These are phyloP conservation scores for Aspergillus saccharolyticus DNA, from an alignment of 495 filamentous ascomycete genomes.

Conservation along the genomic window DNA sequence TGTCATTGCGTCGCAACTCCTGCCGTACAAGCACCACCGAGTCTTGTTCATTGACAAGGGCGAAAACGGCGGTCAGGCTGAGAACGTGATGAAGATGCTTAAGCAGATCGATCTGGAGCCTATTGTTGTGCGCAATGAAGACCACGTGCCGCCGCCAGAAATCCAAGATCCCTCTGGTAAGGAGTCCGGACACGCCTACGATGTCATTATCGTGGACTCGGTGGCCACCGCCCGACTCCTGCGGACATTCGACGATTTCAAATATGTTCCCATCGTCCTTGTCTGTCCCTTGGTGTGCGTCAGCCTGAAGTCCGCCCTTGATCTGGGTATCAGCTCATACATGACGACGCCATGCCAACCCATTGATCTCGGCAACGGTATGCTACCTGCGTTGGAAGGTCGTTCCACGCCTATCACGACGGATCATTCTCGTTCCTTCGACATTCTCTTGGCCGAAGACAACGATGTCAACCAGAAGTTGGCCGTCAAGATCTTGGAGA, in stretches of 20 bases:
- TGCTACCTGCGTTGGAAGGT: conserved; percentile 96
- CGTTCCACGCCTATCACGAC: conserved; percentile 86
- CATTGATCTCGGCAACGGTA: conserved; percentile 95
- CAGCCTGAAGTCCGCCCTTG: conserved; percentile 88
- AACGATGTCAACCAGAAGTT: conserved; percentile 96
- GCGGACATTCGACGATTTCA: conserved; percentile 87
- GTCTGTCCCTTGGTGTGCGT: conserved; percentile 88
- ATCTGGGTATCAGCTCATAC: conserved; percentile 94
- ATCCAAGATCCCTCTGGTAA: conserved; percentile 51
- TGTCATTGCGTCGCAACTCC: conserved; percentile 76
- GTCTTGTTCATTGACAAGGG: conserved; percentile 97
- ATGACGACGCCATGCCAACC: conserved; percentile 97
- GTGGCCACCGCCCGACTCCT: conserved; percentile 82
- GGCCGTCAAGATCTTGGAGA: conserved; percentile 95
- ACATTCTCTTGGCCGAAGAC: conserved; percentile 94
- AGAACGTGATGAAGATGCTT: conserved; percentile 76
- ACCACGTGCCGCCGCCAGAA: conserved; percentile 56
- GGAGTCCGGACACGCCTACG: conserved; percentile 67
- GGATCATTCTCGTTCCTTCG: conserved; percentile 92
- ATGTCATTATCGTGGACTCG: conserved; percentile 95
- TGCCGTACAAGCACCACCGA: conserved; percentile 80
- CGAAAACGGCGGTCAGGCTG: conserved; percentile 64
- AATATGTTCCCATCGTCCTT: conserved; percentile 94
- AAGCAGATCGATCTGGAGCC: conserved; percentile 74
- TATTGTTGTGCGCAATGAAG: conserved; percentile 67